phyloP scores from a whole-genome alignment of 495 filamentous ascomycete genomes.

The Penicillium soppii region DNA sequence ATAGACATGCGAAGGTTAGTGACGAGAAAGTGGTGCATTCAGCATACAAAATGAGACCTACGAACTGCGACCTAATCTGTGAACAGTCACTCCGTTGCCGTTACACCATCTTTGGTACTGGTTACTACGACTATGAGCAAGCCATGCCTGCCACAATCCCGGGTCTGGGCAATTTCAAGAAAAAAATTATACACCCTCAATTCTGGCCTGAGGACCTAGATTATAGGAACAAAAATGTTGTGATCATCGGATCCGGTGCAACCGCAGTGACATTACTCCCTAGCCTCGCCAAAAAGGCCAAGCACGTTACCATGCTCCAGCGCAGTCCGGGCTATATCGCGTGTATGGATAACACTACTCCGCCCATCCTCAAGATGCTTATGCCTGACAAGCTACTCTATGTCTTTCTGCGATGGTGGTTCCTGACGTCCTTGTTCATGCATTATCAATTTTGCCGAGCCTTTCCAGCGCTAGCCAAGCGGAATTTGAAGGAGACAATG shows the following conservation, averaged over 20 bases:
- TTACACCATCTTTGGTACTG: slow-evolving; percentile 20
- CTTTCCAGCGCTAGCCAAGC: slow-evolving; percentile 59
- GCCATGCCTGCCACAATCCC: slow-evolving; percentile 42
- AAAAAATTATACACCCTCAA: slow-evolving; percentile 39
- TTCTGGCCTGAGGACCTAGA: slow-evolving; percentile 44
- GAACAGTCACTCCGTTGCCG: neutral
- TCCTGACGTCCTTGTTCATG: too few species aligned
- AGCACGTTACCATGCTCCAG: slow-evolving; percentile 45
- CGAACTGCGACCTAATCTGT: too few species aligned
- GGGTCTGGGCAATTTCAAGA: slow-evolving; percentile 28
- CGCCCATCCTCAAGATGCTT: slow-evolving; percentile 35
- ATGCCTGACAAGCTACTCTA: too few species aligned
- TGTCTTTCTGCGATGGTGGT: too few species aligned
- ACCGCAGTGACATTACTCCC: slow-evolving; percentile 46
- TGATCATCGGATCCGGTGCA: slow-evolving; percentile 51
- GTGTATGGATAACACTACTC: too few species aligned
- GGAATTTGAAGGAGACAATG: too few species aligned
- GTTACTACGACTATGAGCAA: slow-evolving; percentile 48
- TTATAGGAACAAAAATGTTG: slow-evolving; percentile 42
- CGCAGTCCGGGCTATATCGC: slow-evolving; percentile 51
- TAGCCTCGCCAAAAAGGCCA: slow-evolving; percentile 30
- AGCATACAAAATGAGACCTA: neutral
- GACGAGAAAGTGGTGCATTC: slow-evolving; percentile 39
- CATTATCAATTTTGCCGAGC: slow-evolving; percentile 43
- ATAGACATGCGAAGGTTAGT: too few species aligned